Base-by-base conservation (phyloP, 192 early-diverging fungal species). In the Funneliformis geosporum region DNA sequence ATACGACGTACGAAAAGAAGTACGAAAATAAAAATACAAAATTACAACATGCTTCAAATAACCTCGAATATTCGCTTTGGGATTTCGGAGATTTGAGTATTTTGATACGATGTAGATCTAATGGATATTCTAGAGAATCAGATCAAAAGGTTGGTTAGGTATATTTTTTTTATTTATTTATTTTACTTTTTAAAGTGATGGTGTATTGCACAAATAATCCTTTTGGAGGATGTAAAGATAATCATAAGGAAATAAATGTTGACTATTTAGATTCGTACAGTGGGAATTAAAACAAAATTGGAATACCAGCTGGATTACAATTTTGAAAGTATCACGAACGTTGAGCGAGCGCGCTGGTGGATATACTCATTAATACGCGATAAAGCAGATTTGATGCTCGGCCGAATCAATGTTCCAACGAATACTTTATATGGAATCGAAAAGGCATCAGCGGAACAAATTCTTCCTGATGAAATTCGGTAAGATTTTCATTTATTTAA, bases 271-370 rank as follows among this genome's bases (percentile, higher is more conserved):
- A 47, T 50, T 50, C 80, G 80, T 28, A 73, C 69, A 14, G 69
- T 83, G 14, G 43, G 70, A 21, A 38, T 85, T n/a, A 83, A 78
- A 23, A 38, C 82, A 1, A 85, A 85, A 73, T 70, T 85, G 14
- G 84, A 85, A 40, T 85, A 83, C 64, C 82, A 85, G 14, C 28
- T 76, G 21, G 64, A 81, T 44, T 12, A 68, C 25, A 78, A 74
- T 23, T 60, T 33, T 12, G 84, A 85, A 60, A 71, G 66, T 5
- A 85, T 68, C 18, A 81, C 82, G 27, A 73, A 62, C 27, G 6
- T 40, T 12, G 84, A 85, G 40, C 69, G 82, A 60, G 75, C 84
- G 14, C 60, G 64, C 6, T 64, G 73, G 25, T 85, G 84, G 84
- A 72, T 85, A 46, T 73, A 79, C 38, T 78, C 82, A 40, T 83